Base-by-base conservation (phyloP, 2,329 filamentous ascomycete species). In the Aaosphaeria pasadenensis region DNA sequence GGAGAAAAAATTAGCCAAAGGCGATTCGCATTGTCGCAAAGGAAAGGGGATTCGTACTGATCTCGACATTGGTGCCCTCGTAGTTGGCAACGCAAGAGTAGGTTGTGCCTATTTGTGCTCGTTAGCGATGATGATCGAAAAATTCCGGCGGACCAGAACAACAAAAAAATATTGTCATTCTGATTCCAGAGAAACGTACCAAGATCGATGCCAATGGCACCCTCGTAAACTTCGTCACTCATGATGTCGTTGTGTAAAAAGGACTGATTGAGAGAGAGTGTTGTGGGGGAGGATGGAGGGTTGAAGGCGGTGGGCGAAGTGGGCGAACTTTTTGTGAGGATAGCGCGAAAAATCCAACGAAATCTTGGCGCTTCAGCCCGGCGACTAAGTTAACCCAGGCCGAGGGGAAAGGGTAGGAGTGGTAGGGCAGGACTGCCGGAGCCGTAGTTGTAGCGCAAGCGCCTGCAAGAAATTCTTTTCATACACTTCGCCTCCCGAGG, bases 71-170 rank as follows among this genome's bases (percentile, higher is more conserved):
- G 83, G 84, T 92, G 76, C 94, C 94, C 81, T 97, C 94, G 81
- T 97, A 99, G 78, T 88, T 95, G 79, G 94, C 94, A 80, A 97
- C 94, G 79, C 94, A 99, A 72, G 94, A 97, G 86, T 99, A 99
- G 77, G 94, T 99, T 67, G 94, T 99, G 78, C 94, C 92, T 96
- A 58, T 55, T 51, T 57, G 56, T 63, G 60, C 17, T 24, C 17
- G 17, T 24, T 24, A 24, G 17, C 17, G 17, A 24, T 24, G 17
- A 24, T 24, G 17, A 24, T 24, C 17, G 17, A 24, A 24, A 24
- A 24, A 24, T 24, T 24, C 17, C 17, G 17, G 17, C 17, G 17
- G 17, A 24, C 17, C 17, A 24, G 17, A 24, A 24, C 17, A 24
- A 24, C 17, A 24, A 24, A 24, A 24, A 24, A 24, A 24, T 24